These are phyloP conservation scores for Dendrothele bispora DNA, from an alignment of 768 basidiomycete genomes.

Conservation along the genomic window DNA sequence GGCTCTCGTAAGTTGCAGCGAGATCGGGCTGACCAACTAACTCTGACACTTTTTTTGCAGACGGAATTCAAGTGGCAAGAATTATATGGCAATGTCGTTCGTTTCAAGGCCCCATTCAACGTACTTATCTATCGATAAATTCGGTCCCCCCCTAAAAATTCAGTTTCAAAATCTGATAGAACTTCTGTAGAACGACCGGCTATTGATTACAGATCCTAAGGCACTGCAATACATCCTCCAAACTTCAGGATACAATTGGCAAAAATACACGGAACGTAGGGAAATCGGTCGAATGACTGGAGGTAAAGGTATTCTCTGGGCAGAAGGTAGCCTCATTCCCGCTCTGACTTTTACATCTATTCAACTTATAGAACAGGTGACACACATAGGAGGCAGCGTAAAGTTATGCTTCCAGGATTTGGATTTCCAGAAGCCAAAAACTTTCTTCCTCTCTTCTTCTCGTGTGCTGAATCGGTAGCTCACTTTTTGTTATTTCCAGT, in stretches of 20 bases:
- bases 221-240: conserved; percentile 31
- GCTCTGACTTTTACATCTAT: conserved; percentile 19
- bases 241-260: conserved; percentile 29
- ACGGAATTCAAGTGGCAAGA: conserved; percentile 7
- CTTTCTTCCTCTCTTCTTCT: conserved; percentile 27
- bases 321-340: conserved; percentile 22
- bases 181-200: conserved; percentile 27
- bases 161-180: not conserved
- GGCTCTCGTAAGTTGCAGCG: conserved; percentile 1
- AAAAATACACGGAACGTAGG: conserved; percentile 20
- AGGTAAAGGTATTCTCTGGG: conserved; percentile 27
- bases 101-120: conserved; percentile 4
- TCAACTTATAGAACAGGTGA: conserved; percentile 11
- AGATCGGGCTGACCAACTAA: not conserved
- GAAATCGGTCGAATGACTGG: conserved; percentile 18
- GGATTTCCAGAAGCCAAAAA: conserved; percentile 24
- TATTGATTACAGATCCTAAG: conserved; percentile 32
- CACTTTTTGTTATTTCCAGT: too few species aligned
- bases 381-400: conserved; percentile 27
- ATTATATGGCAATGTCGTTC: conserved; percentile 5
- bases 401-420: conserved; percentile 35
- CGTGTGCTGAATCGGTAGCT: conserved; percentile 24
- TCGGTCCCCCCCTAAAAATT: not conserved
- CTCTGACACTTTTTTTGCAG: not conserved
- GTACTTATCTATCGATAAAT: not conserved